Evolutionary conservation across 257 asterid genomes (phyloP), one percentile per base, ranked within the genome.

Genomic region (Parsonsia alboflavescens): DNA sequence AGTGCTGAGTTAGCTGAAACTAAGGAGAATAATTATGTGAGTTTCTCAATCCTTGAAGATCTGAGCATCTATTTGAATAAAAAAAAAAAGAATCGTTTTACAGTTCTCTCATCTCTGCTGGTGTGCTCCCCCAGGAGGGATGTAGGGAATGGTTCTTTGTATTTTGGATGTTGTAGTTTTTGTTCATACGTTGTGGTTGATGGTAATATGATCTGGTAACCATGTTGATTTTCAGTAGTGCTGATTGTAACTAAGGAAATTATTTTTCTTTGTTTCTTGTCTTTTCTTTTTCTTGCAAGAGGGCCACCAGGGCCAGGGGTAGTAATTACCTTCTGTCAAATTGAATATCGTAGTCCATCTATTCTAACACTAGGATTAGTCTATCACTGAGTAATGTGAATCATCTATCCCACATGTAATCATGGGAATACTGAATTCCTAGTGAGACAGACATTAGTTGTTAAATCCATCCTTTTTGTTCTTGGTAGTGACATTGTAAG

Each of bases 1-100:
- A 78, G 80, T 72, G 79, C 79, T 67, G 93, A 81, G 72, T 78
- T 79, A 45, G 87, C 78, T 80, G 93, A 82, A 79, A 86, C 53
- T 65, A 83, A 58, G 76, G 73, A 58, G 12, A 70, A 49, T 45
- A 78, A 74, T 58, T 83, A 88, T 92, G 99, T 91, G 73, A 75
- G 79, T 74, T 44, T 72, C 62, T 78, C 72, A 57, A 8, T 61
- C 58, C 44, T 83, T 78, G 77, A 62, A 73, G 72, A 1, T 33
- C 72, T 68, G 49, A 15, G 73, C 76, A 61, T 70, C 68, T 68
- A 67, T 73, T n/a, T 24, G 30, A 67, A 57, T 57, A 41, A 58
- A 41, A 42, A 52, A 21, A 19, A 58, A 41, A 42, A 52, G 8
- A 19, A 19, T 22, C 4, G 5, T 61, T 41, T 57, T 16, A 24